Evolutionary conservation across 257 asterid species (phyloP).

Genomic region (Penstemon davidsonii): DNA sequence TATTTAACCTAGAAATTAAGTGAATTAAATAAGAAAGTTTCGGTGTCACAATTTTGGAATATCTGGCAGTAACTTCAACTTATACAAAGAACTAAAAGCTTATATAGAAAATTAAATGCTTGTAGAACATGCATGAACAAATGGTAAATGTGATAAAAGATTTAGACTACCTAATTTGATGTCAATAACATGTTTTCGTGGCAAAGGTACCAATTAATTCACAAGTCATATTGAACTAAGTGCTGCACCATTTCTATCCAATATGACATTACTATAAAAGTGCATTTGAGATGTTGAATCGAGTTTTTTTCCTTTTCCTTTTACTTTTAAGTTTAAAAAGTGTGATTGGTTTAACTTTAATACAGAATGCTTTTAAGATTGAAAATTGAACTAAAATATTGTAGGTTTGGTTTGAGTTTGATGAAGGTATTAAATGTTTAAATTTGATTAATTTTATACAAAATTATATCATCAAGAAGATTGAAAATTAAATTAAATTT

Average conservation of each 20-base stretch:
- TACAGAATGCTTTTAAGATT: no score
- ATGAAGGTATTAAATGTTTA: no score
- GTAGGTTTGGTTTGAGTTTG: no score
- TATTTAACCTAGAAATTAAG: neutral
- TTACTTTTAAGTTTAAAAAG: neutral
- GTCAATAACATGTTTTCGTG: no score
- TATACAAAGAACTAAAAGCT: neutral
- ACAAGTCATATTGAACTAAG: no score
- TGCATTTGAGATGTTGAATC: no score
- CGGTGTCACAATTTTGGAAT: neutral
- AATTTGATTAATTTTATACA: neutral
- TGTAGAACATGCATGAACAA: neutral
- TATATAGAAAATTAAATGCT: neutral
- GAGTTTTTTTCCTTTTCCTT: no score
- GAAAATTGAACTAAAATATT: no score
- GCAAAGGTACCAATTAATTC: no score
- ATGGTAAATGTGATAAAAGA: neutral
- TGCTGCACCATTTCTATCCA: no score
- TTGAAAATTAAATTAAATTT: no score
- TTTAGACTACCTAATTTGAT: neutral
- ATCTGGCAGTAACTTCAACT: neutral
- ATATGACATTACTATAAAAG: no score
- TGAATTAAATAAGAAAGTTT: neutral
- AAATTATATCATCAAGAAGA: neutral
- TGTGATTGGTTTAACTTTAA: neutral